These are phyloP conservation scores for Mucor circinelloides DNA, from an alignment of 371 early-diverging fungal genomes.

Conservation along the genomic window DNA sequence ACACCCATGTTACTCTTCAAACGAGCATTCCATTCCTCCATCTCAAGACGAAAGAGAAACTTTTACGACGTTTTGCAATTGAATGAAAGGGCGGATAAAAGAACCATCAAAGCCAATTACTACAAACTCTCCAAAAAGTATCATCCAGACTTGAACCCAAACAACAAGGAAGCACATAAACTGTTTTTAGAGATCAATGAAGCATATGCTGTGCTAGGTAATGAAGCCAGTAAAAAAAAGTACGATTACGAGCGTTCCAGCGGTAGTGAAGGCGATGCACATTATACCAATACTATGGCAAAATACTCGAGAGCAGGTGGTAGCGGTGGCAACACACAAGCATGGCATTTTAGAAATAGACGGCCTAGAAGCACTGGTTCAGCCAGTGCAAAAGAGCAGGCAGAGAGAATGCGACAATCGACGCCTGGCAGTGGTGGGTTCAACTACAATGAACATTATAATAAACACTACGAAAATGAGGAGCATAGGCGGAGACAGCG, in stretches of 20 bases:
- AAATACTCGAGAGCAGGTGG: constrained; percentile 18
- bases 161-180: constrained; percentile 64
- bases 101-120: constrained; percentile 77
- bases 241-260: constrained; percentile 62
- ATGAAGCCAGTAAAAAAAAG: constrained; percentile 71
- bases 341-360: constrained; percentile 35
- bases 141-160: constrained; percentile 86
- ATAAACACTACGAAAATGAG: constrained; percentile 45
- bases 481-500: constrained; percentile 43
- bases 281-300: not conserved
- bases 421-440: constrained; percentile 11
- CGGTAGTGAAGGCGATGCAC: not conserved
- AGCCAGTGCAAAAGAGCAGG: constrained; percentile 44
- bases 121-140: constrained; percentile 83
- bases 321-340: constrained; percentile 32
- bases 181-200: constrained; percentile 82
- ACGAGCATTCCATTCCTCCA: constrained; percentile 32
- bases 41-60: constrained; percentile 12
- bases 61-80: constrained; percentile 67
- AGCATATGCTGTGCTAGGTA: constrained; percentile 82
- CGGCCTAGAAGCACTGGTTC: constrained; percentile 40
- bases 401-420: constrained; percentile 27
- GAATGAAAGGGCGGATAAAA: constrained; percentile 53
- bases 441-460: constrained; percentile 33
- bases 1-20: not conserved